phyloP scores from a whole-genome alignment of 2,329 filamentous ascomycete genomes.

The Aspergillus texensis region DNA sequence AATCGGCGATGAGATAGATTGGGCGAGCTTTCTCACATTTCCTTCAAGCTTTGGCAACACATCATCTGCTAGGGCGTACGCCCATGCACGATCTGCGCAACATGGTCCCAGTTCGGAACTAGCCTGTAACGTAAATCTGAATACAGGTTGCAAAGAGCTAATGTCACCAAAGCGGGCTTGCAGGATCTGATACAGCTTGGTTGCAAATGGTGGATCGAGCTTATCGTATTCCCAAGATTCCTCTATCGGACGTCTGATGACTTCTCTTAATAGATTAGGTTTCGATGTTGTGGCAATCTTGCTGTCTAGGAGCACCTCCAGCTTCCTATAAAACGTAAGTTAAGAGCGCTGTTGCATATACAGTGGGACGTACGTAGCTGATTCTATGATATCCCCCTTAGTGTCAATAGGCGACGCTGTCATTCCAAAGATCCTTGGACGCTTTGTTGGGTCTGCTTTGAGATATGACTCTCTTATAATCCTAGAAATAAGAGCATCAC shows the following conservation, averaged over 20 bases:
- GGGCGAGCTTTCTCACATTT: constrained; percentile 33
- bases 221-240: constrained; percentile 60
- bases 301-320: constrained; percentile 77
- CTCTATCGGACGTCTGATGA: constrained; percentile 62
- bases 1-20: neutral
- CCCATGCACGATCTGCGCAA: constrained; percentile 84
- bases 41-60: constrained; percentile 64
- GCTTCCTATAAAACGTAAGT: constrained; percentile 49
- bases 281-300: constrained; percentile 78
- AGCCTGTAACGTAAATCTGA: constrained; percentile 62
- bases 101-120: constrained; percentile 74
- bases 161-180: constrained; percentile 56
- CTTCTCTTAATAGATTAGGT: constrained; percentile 60
- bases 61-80: constrained; percentile 66
- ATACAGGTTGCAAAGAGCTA: constrained; percentile 57
- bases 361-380: constrained; percentile 54
- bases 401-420: constrained; percentile 93
- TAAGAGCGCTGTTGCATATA: neutral
- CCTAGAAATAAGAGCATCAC: constrained; percentile 33
- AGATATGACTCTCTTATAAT: constrained; percentile 89
- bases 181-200: constrained; percentile 65
- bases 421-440: constrained; percentile 90
- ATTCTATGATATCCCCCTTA: constrained; percentile 70
- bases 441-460: constrained; percentile 48
- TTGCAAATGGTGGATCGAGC: constrained; percentile 59